Base-by-base conservation (phyloP, 2,329 filamentous ascomycete species). In the Exutisphaerella laricina region DNA sequence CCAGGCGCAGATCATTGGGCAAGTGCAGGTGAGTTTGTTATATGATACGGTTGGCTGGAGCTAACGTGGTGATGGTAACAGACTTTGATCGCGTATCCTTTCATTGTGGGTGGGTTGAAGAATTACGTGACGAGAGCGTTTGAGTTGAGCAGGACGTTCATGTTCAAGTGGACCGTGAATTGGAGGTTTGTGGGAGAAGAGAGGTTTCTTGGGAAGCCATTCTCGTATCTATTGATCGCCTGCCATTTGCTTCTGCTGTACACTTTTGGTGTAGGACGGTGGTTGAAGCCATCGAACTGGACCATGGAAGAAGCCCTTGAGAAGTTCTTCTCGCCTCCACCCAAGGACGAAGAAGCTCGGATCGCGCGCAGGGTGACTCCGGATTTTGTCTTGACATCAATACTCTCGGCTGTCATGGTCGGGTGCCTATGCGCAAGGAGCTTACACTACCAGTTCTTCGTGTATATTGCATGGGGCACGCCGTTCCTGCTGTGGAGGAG, bases 131-230 rank as follows among this genome's bases (percentile, higher is more conserved):
- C 78, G 34, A 76, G 85, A 50, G 88, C 92, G 0, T 98, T 98
- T 61, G 88, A 98, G 68, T 75, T 98, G 45, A 88, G 85, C 34
- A 77, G 92, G 41, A 80, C 87, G 56, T 98, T 98, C 68, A 75
- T 95, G 57, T 97, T 90, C 73, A 88, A 90, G 67, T 98, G 92
- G 92, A 98, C 92, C 0, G 92, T 98, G 54, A 98, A 98, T 66
- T 98, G 92, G 92, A 81, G 89, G 41, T 97, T 97, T 63, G 68
- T 96, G n/a, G 82, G 85, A 12, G 88, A 96, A 66, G 78, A 85
- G 5, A 66, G 70, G 0, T 98, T 98, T 58, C 74, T 94, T 34
- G 84, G 80, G 54, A 77, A 70, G 46, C 62, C 69, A 2, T 94
- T 95, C 61, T 79, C 88, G 18, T 55, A 82, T 13, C 65, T 68